A percentile compares a stretch with the other conserved stretches of the same genome.
Evolutionary conservation across 2,329 filamentous ascomycete genomes (phyloP).

Genomic region (Calonectria crousiana): DNA sequence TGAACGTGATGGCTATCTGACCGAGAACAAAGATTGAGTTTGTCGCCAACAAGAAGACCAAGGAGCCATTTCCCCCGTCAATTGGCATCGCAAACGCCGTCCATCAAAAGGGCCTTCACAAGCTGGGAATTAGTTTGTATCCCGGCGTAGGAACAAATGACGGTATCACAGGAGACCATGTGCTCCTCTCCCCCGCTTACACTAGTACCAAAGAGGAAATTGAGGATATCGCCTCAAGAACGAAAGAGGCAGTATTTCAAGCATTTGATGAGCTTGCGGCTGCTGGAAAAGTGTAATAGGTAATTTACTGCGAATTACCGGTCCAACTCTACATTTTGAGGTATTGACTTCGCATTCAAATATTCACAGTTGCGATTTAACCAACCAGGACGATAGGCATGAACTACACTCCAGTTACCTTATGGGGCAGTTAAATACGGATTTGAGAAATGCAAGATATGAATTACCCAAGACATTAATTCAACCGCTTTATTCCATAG

Average conservation of each 20-base stretch:
- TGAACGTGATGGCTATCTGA: neutral
- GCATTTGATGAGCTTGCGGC: neutral
- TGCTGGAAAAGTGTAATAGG: neutral
- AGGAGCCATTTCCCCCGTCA: conserved; percentile 29
- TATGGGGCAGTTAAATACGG: neutral
- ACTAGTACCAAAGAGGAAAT: conserved; percentile 48
- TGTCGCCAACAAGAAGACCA: conserved; percentile 36
- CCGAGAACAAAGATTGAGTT: conserved; percentile 25
- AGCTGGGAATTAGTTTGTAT: neutral
- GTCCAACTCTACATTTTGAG: too few species aligned
- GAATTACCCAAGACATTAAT: too few species aligned
- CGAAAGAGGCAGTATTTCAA: neutral
- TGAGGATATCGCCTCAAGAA: neutral
- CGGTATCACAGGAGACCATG: conserved; percentile 40
- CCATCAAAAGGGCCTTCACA: neutral
- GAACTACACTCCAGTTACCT: neutral
- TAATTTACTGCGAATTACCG: too few species aligned
- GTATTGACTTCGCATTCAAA: neutral
- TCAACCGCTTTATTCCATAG: too few species aligned
- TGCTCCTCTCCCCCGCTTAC: conserved; percentile 56
- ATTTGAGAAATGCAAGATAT: neutral
- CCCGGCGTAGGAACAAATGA: conserved; percentile 24
- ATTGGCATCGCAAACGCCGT: neutral
- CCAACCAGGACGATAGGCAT: neutral
- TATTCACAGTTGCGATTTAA: neutral